Evolutionary conservation across 2,329 filamentous ascomycete species (phyloP).

Genomic region (Allantophomopsis cytisporea): DNA sequence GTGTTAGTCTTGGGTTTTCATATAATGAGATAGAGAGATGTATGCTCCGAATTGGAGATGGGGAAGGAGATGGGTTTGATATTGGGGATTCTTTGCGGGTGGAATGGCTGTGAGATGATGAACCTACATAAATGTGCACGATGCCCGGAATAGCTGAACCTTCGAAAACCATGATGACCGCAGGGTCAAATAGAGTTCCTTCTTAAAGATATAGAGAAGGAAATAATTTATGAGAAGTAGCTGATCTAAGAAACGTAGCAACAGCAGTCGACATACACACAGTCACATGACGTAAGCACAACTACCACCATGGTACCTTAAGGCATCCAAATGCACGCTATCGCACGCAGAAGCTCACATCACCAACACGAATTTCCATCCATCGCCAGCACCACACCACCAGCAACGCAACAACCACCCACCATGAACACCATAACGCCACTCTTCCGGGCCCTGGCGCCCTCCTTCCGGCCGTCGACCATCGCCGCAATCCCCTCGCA

Average conservation of each 20-base stretch:
- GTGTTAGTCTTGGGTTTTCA: neutral
- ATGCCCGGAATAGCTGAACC: slow-evolving; percentile 7
- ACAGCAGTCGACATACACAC: no score
- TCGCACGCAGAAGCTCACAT: no score
- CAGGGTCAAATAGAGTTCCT: neutral
- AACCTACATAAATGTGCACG: slow-evolving; percentile 12
- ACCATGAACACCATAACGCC: slow-evolving; percentile 6
- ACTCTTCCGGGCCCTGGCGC: slow-evolving; percentile 11
- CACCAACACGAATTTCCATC: no score
- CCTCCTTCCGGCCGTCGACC: slow-evolving; percentile 1
- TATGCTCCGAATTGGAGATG: no score
- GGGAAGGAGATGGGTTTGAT: no score
- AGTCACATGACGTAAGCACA: no score
- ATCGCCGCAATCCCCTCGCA: neutral
- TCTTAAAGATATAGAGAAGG: no score
- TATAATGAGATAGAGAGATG: no score
- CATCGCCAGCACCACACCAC: neutral
- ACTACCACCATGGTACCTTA: no score
- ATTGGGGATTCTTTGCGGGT: neutral
- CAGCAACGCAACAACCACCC: neutral
- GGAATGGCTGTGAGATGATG: neutral
- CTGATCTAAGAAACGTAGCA: no score
- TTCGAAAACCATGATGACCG: slow-evolving; percentile 1
- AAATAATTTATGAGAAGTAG: no score
- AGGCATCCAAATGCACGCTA: no score